phyloP scores from a whole-genome alignment of 345 rosid species.

The Salix dunnii region DNA sequence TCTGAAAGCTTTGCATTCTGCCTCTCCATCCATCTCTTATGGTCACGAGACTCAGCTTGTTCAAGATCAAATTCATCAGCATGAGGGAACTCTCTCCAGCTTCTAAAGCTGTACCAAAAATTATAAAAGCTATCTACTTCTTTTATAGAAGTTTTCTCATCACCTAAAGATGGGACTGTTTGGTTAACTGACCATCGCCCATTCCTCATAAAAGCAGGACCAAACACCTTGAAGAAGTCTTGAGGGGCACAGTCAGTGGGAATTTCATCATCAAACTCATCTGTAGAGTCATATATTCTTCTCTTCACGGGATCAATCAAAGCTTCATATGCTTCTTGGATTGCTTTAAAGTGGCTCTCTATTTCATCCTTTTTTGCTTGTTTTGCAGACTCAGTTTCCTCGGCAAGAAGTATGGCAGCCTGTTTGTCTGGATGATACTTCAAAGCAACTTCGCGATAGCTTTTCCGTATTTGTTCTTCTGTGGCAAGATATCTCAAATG shows the following conservation, averaged over 20 bases:
- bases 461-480: conserved; percentile 91
- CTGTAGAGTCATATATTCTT: conserved; percentile 89
- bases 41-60: conserved; percentile 95
- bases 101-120: conserved; percentile 88
- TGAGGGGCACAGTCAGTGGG: conserved; percentile 80
- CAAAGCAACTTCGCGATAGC: conserved; percentile 89
- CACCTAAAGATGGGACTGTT: conserved; percentile 74
- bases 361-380: conserved; percentile 91
- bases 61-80: conserved; percentile 94
- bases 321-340: conserved; percentile 94
- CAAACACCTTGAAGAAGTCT: conserved; percentile 94
- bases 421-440: conserved; percentile 96
- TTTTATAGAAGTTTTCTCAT: conserved; percentile 56
- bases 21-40: conserved; percentile 99
- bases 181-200: conserved; percentile 93
- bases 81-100: conserved; percentile 99
- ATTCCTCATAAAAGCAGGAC: conserved; percentile 95
- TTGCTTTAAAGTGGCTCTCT: conserved; percentile 73
- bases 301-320: conserved; percentile 84
- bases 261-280: conserved; percentile 96
- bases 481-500: conserved; percentile 96
- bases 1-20: conserved; percentile 83
- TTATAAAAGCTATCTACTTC: conserved; percentile 78
- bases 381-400: conserved; percentile 88
- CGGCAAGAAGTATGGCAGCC: conserved; percentile 76